Conservation (phyloP, 805 yeast species). For the Jamesozyma jinghongensis region DNA sequence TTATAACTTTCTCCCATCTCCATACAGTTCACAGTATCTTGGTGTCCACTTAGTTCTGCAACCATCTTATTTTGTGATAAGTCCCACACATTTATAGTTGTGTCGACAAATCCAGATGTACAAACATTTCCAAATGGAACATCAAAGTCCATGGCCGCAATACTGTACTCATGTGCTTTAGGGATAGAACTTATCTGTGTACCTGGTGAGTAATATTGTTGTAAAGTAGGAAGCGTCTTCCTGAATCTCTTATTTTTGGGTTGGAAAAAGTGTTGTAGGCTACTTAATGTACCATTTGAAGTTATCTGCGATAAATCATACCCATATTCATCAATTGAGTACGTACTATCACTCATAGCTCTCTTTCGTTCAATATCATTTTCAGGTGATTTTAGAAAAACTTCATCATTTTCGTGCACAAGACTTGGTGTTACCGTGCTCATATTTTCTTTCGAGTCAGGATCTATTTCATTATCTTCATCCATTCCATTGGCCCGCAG, state of each 20-base stretch:
- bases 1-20: constrained; percentile 44
- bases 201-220: constrained; percentile 55
- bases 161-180: constrained; percentile 42
- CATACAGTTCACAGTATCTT: constrained; percentile 48
- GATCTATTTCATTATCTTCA: constrained; percentile 8
- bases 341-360: background rate
- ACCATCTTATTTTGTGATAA: constrained; percentile 44
- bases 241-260: constrained; percentile 30
- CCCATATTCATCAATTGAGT: constrained; percentile 27
- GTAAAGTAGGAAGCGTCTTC: constrained; percentile 53
- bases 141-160: constrained; percentile 58
- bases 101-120: constrained; percentile 63
- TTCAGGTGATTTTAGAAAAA: background rate
- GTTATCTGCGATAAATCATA: constrained; percentile 34
- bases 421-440: background rate
- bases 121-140: constrained; percentile 69
- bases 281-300: background rate
- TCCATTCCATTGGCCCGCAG: constrained; percentile 35
- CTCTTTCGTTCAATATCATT: constrained; percentile 4
- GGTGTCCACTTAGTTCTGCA: constrained; percentile 52
- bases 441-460: background rate
- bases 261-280: constrained; percentile 18
- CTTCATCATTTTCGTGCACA: background rate
- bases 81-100: constrained; percentile 79
- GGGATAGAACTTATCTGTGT: constrained; percentile 40